Conservation (phyloP, 352 stramenopile genomes). For the Discostella stelligera region DNA sequence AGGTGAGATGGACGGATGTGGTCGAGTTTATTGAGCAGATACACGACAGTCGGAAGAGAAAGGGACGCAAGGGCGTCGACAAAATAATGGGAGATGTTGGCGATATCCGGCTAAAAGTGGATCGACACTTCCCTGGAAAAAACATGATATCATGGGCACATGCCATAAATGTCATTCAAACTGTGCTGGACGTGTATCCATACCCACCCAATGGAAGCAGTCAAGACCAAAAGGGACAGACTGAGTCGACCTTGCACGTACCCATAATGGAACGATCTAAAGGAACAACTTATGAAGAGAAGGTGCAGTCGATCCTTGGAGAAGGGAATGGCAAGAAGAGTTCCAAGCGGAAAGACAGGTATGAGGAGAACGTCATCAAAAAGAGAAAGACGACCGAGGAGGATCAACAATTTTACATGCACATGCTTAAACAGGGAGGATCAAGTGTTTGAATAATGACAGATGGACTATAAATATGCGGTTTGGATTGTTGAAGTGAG, state of each 20-base stretch:
- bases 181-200: conserved; percentile 31
- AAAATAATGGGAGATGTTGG: conserved; percentile 12
- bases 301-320: conserved; percentile 62
- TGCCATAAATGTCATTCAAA: conserved; percentile 37
- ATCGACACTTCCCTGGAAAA: neutral
- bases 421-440: conserved; percentile 74
- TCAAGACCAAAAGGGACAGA: conserved; percentile 30
- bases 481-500: neutral
- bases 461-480: neutral
- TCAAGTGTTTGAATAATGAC: conserved; percentile 24
- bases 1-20: conserved; percentile 57
- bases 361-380: conserved; percentile 78
- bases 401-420: conserved; percentile 75
- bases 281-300: conserved; percentile 83
- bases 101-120: conserved; percentile 18
- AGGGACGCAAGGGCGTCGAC: conserved; percentile 40
- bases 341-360: conserved; percentile 60
- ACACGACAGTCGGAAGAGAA: conserved; percentile 52
- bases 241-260: conserved; percentile 59
- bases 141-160: conserved; percentile 33
- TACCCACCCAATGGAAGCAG: conserved; percentile 45
- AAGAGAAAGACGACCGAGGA: conserved; percentile 75
- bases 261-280: conserved; percentile 58
- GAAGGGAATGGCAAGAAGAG: conserved; percentile 23
- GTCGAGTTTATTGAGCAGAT: conserved; percentile 57